Base-by-base conservation (phyloP, 1,284 basidiomycete genomes). In the Ustilago cynodontis region DNA sequence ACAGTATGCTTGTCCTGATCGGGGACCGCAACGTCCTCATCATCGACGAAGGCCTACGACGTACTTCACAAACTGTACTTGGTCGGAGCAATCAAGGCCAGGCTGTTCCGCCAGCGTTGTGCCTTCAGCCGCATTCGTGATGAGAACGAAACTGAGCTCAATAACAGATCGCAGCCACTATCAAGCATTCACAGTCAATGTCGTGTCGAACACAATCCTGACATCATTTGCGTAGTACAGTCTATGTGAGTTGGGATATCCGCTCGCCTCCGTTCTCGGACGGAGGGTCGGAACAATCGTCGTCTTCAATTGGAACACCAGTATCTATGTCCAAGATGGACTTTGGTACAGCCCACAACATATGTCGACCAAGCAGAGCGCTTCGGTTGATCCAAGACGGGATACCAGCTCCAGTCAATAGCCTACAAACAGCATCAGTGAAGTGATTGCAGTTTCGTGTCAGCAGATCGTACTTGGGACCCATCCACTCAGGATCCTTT, bases 401-500 rank as follows among this genome's bases (percentile, higher is more conserved):
- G 7, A 81, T 68, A 16, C 53, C 22, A 4, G 69, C 47, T 3
- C 84, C 84, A 0, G 82, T 83, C 26, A 85, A 51, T 0, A 71
- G 41, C 29, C 59, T 70, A 31, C 77, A 71, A 22, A 85, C 75
- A 41, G 79, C 77, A 52, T 78, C 71, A 33, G 84, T 79, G 60
- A 85, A 85, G 18, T 71, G 62, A 47, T 85, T 85, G 70, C 84
- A 85, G 52, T 85, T 85, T 55, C 45, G 63, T 14, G 62, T 33
- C n/a, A 71, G 54, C 37, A 71, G 49, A 28, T 71, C 63, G 64
- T 71, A 71, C 26, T 29, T 45, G 9, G 58, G 54, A n/a, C 69
- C 69, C 16, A 31, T 47, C 63, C 64, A 71, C 16, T 55, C 58
- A 8, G 55, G 47, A 24, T 65, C 63, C n/a, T 52, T 45, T n/a